Evolutionary conservation across 768 basidiomycete species (phyloP), one percentile per base, ranked within the genome.

Genomic region (Inosperma sp.): DNA sequence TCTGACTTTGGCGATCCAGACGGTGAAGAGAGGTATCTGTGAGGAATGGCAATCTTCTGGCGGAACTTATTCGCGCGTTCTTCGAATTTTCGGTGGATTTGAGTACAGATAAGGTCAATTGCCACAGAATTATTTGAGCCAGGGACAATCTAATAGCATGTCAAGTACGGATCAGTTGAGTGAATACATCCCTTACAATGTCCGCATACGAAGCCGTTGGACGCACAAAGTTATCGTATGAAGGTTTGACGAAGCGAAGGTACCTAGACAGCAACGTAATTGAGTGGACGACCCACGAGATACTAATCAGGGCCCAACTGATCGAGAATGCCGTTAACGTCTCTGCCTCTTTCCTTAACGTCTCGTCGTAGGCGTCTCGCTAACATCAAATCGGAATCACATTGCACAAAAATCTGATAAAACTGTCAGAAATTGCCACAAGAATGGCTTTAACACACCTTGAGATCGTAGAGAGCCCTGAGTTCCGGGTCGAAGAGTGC

Each of bases 371-470:
- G 86, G 31, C 96, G 82, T 51, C 96, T 82, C 1, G 95, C 92
- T 41, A 99, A 84, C 96, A 99, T 99, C 17, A 98, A 72, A 65
- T 99, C 96, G 7, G 93, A 86, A 64, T 98, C 93, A 52, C 87
- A 89, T 72, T 95, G 90, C 6, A 93, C 92, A 56, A 91, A 93
- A 4, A 93, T 75, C 86, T 90, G 48, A 7, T 5, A n/a, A n/a
- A n/a, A n/a, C n/a, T n/a, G n/a, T n/a, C n/a, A n/a, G n/a, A n/a
- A n/a, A n/a, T n/a, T n/a, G n/a, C n/a, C n/a, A 7, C 13, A 14
- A 34, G 39, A 25, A 27, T 14, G 16, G 21, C 23, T 23, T 6
- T 7, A 25, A 10, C 17, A 12, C 17, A 83, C 93, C 78, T 96
- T 95, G 30, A 99, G 76, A 66, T 99, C 96, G 61, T 97, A 95